Evolutionary conservation across 1,284 basidiomycete species (phyloP), one percentile per base, ranked within the genome.

Genomic region (Kwoniella shivajii): DNA sequence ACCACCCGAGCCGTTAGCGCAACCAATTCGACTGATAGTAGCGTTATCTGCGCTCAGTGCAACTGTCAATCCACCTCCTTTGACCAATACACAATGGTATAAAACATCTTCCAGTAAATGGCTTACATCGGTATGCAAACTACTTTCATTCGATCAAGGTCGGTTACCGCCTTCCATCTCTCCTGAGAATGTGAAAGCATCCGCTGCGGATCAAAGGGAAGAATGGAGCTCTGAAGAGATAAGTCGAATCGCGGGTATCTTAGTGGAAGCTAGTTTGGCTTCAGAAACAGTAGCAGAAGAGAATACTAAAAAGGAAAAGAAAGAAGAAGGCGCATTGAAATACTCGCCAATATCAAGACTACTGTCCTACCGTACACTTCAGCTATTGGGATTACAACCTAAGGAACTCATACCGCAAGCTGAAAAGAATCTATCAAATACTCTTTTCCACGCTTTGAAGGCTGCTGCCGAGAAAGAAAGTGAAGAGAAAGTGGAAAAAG

Each of bases 281-380:
- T 42, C 52, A 9, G 61, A 60, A 14, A 37, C 36, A 10, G 10
- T 43, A 16, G 49, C 29, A 13, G 20, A 38, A 29, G 48, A 63
- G 27, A 62, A 59, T 20, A 46, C 54, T 11, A 52, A 57, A 18
- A 62, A 61, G 4, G 58, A 60, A 18, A 64, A 64, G 42, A 57
- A 64, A 36, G 56, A 65, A 31, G 65, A 68, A 27, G 60, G 66
- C 33, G 63, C 61, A 16, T 60, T 66, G 14, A 62, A 63, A 30
- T 81, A 81, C 52, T 75, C 78, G 0, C 76, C 80, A 1, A 56
- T 77, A 3, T 67, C 73, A 4, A 71, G 78, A 4, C 72, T 75
- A 0, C 64, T 77, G 42, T 63, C 73, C 6, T 68, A 77, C 41
- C 58, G 65, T 3, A 71, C 79, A 0, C 65, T 78, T 14, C 37